Evolutionary conservation across 805 yeast species (phyloP), one percentile per base, ranked within the genome.

Genomic region (Saccharomycopsis oosterbeekiorum): DNA sequence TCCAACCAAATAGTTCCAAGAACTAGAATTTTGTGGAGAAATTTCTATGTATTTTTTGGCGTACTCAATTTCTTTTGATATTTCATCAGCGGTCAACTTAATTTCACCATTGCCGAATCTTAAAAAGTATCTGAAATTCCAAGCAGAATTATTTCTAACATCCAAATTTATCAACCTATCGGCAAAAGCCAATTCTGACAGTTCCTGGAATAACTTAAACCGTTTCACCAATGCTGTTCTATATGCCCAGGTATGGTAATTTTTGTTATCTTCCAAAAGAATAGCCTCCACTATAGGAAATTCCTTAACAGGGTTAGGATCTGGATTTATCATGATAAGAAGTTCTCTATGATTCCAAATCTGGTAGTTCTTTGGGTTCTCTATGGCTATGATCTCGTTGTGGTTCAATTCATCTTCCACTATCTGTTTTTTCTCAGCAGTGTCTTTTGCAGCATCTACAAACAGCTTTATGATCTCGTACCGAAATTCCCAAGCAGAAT

Each of bases 211-310:
- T 50, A 83, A 75, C 1, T 76, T 70, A 65, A 85, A 86, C 66
- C 76, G 76, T 42, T 78, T 76, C 10, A 87, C 85, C 24, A 89
- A 73, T 97, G 97, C 92, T 67, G 88, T 87, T 59, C 93, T 75
- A 67, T 91, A 89, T 0, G 97, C 82, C 98, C 99, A 94, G 5
- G 92, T 97, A 68, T 94, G 99, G 72, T 94, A 96, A 74, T 94
- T 94, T 70, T 94, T 94, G 4, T 85, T 71, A 69, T 94, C 99
- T 57, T 84, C 86, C 12, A 80, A 82, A 4, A 94, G 72, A 87
- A 93, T 87, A 56, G 79, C 73, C 47, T 79, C 79, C 51, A 88
- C 75, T 24, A 90, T 78, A 1, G 88, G 86, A 58, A 78, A 77
- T 69, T 94, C 98, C 42, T 84, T 74, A 51, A 73, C 75, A 1